Percentiles rank a stretch among this genome's conserved stretches.
Conservation (phyloP, 1,139 yeast genomes). For the Yamadazyma spencermartinsiae region DNA sequence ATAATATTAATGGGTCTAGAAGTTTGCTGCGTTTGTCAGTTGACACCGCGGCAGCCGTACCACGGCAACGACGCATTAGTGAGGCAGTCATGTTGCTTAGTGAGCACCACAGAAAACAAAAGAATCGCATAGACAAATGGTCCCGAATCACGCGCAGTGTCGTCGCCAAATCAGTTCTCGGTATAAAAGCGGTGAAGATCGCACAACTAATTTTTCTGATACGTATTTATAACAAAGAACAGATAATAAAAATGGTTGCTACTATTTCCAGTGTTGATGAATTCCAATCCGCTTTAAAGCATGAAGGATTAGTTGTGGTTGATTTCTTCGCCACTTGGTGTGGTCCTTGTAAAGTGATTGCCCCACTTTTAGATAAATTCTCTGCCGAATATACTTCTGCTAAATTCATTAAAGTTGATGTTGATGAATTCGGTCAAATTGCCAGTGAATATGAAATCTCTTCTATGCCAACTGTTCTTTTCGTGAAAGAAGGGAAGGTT, state of each 20-base stretch:
- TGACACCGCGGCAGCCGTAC: neutral
- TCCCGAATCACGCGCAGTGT: neutral
- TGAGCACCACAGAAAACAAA: neutral
- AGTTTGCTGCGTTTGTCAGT: no score
- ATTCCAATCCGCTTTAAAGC: conserved; percentile 57
- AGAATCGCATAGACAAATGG: neutral
- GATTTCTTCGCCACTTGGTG: conserved; percentile 94
- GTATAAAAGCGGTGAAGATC: neutral
- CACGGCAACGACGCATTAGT: neutral
- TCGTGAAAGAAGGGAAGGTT: conserved; percentile 75
- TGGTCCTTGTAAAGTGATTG: conserved; percentile 88
- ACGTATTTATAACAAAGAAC: no score
- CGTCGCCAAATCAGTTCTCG: neutral
- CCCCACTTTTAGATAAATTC: conserved; percentile 74
- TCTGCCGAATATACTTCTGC: conserved; percentile 47
- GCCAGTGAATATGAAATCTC: conserved; percentile 75
- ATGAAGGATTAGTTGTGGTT: conserved; percentile 67
- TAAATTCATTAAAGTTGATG: conserved; percentile 61
- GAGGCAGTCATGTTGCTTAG: neutral
- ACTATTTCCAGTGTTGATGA: conserved; percentile 40
- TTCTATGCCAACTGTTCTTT: conserved; percentile 87
- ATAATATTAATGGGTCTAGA: conserved; percentile 5
- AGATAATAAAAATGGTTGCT: conserved; percentile 32
- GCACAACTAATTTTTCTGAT: neutral
- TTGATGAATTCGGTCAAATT: conserved; percentile 63